Evolutionary conservation across 2,329 filamentous ascomycete species (phyloP).

Genomic region (Botrytis fabae): DNA sequence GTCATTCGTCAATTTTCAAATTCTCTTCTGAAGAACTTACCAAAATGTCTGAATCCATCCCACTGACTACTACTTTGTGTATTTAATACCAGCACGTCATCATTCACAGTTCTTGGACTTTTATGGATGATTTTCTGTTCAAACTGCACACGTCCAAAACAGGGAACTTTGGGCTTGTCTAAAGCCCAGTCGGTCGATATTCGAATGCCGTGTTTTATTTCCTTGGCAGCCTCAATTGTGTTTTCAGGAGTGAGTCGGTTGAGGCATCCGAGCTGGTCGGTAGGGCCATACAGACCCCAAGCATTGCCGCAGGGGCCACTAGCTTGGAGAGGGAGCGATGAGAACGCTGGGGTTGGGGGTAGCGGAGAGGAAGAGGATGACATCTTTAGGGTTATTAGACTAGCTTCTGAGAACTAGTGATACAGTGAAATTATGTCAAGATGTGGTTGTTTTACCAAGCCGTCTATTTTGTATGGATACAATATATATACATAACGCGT

Average conservation of each 20-base stretch:
- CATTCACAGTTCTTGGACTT: conserved; percentile 55
- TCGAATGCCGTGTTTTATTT: conserved; percentile 22
- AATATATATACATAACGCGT: not conserved
- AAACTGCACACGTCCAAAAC: conserved; percentile 52
- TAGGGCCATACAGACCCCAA: conserved; percentile 48
- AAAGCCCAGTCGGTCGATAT: conserved; percentile 17
- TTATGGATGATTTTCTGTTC: conserved; percentile 55
- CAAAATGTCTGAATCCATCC: conserved; percentile 48
- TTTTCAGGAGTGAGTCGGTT: conserved; percentile 47
- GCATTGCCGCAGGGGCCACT: conserved; percentile 45
- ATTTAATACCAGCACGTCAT: conserved; percentile 61
- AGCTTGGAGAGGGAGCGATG: conserved; percentile 44
- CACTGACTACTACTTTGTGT: conserved; percentile 49
- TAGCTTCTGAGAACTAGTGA: not conserved
- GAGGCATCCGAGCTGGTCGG: conserved; percentile 47
- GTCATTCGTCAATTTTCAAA: not conserved
- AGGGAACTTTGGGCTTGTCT: conserved; percentile 6
- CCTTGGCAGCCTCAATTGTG: conserved; percentile 35
- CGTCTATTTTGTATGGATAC: not conserved
- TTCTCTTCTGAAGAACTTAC: conserved; percentile 13
- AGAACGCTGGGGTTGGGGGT: conserved; percentile 36
- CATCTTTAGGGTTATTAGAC: not conserved
- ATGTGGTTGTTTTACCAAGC: not conserved
- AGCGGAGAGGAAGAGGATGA: not conserved
- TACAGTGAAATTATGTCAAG: not conserved